Base-by-base conservation (phyloP, 345 rosid genomes). In the Populus tremula region DNA sequence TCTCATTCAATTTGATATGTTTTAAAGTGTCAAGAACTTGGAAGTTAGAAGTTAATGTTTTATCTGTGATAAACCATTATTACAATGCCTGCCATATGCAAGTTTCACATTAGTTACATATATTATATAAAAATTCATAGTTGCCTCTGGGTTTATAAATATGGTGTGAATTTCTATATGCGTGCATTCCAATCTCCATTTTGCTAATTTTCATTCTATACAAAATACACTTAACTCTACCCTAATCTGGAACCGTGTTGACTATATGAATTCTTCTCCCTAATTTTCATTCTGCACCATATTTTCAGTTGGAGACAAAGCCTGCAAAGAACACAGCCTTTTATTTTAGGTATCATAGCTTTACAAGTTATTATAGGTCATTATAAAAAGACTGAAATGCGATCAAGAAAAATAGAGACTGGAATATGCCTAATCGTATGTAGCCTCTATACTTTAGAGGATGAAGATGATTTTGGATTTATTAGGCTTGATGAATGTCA, bases 1-100 rank as follows among this genome's bases (percentile, higher is more conserved):
- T 76, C 31, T 27, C 25, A 5, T 76, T 79, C 59, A 68, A 6
- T 69, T 5, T 72, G 54, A 38, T 59, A 23, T 67, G 33, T 73
- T 25, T 20, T 25, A 38, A 16, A 17, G 29, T 16, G 10, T 41
- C n/a, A 41, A 61, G 11, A 16, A 62, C 18, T 21, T 16, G 36
- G 49, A 8, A 17, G 33, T 4, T 25, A 17, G 8, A 35, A 72
- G 12, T 2, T 21, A 17, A 21, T 54, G 8, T 54, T 21, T 54
- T 18, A 8, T 54, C 61, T 13, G 18, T 54, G 61, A 54, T 54
- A 54, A 21, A 54, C n/a, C n/a, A 54, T 54, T 6, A 7, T 54
- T 54, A 54, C 21, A 21, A 54, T 54, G 61, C 25, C 25, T 20
- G 61, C 25, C 11, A 21, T 21, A 20, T 8, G 23, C 61, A 54